Conservation (phyloP, 1,284 basidiomycete species). For the Trichosporon sp. region DNA sequence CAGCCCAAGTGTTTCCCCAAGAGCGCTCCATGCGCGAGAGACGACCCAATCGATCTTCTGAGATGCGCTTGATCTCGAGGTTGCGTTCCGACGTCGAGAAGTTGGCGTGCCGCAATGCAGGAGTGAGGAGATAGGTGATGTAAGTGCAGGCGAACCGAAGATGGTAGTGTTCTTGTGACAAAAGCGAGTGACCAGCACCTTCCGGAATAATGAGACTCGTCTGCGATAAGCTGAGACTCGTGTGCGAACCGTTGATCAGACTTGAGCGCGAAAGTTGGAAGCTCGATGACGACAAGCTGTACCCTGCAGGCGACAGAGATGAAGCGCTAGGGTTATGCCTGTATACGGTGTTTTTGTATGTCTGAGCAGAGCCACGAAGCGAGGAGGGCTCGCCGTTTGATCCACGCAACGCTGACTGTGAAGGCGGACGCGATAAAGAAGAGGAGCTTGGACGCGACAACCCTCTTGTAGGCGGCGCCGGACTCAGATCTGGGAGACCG, state of each 20-base stretch:
- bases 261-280: slow-evolving; percentile 7
- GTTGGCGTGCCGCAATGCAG: slow-evolving; percentile 25
- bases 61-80: slow-evolving; percentile 52
- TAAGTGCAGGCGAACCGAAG: slow-evolving; percentile 40
- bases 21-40: slow-evolving; percentile 63
- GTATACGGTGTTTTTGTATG: background rate
- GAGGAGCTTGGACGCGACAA: background rate
- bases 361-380: background rate
- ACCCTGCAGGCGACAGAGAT: background rate
- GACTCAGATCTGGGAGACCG: background rate
- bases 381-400: background rate
- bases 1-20: slow-evolving; percentile 58
- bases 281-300: background rate
- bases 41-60: slow-evolving; percentile 60
- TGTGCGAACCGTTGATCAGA: slow-evolving; percentile 6
- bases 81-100: slow-evolving; percentile 29
- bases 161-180: slow-evolving; percentile 41
- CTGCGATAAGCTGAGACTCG: slow-evolving; percentile 15
- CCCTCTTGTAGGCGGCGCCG: background rate
- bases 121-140: slow-evolving; percentile 36
- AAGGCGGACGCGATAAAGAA: background rate
- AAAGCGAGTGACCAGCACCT: slow-evolving; percentile 7
- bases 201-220: slow-evolving; percentile 16
- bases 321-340: background rate
- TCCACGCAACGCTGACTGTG: background rate